Percentiles rank a stretch among this genome's conserved stretches.
Evolutionary conservation across 2,329 filamentous ascomycete species (phyloP).

Genomic region (Penicillium hesseltinei): DNA sequence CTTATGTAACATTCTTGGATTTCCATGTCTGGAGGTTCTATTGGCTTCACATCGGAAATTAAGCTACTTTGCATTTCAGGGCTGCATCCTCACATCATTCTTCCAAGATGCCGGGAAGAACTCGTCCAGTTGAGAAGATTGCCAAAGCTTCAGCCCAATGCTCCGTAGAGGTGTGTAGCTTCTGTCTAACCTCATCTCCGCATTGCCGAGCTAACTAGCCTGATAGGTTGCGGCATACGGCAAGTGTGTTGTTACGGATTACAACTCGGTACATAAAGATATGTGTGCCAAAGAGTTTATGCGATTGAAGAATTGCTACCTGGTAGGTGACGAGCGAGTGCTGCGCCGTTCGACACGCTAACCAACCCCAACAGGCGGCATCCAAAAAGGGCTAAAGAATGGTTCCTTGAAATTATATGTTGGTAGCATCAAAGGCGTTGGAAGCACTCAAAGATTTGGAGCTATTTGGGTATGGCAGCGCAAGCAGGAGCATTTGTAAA

Average conservation of each 20-base stretch:
- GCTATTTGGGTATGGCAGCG: background rate
- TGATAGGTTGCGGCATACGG: slow-evolving; percentile 77
- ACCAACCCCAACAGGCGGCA: slow-evolving; percentile 45
- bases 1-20: slow-evolving; percentile 20
- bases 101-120: slow-evolving; percentile 48
- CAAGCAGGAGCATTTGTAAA: background rate
- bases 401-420: background rate
- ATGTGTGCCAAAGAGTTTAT: slow-evolving; percentile 86
- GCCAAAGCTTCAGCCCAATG: slow-evolving; percentile 65
- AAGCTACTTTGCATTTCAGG: background rate
- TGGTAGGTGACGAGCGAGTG: slow-evolving; percentile 57
- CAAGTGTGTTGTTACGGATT: slow-evolving; percentile 86
- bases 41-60: slow-evolving; percentile 1
- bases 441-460: background rate
- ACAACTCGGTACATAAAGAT: slow-evolving; percentile 85
- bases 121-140: slow-evolving; percentile 67
- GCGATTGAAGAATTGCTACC: slow-evolving; percentile 79
- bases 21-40: background rate
- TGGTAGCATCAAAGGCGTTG: background rate
- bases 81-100: background rate
- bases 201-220: slow-evolving; percentile 15
- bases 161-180: slow-evolving; percentile 57
- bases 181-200: background rate
- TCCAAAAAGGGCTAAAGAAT: slow-evolving; percentile 48
- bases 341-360: background rate